These are phyloP conservation scores for Thyridium curvatum DNA, from an alignment of 2,329 filamentous ascomycete genomes.

Conservation along the genomic window DNA sequence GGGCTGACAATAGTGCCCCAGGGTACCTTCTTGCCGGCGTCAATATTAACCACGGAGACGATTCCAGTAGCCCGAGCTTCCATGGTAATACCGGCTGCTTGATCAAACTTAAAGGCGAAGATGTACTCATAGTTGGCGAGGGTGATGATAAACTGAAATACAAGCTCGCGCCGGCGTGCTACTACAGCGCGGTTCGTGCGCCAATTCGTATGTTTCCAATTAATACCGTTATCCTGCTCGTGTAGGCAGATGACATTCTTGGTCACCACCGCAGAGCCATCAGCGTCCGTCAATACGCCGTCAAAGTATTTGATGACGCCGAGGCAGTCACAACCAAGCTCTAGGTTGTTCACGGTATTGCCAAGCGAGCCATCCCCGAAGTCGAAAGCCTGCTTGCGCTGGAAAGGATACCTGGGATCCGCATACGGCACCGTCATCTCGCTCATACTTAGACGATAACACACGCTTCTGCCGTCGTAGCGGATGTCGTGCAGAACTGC, in stretches of 20 bases:
- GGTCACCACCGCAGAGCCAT: slow-evolving; percentile 45
- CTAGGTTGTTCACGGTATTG: slow-evolving; percentile 58
- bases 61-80: slow-evolving; percentile 28
- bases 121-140: slow-evolving; percentile 48
- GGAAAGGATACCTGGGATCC: slow-evolving; percentile 56
- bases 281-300: slow-evolving; percentile 63
- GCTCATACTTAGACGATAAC: slow-evolving; percentile 65
- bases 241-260: slow-evolving; percentile 1
- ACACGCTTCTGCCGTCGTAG: slow-evolving; percentile 61
- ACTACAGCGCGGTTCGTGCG: slow-evolving; percentile 47
- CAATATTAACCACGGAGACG: slow-evolving; percentile 51
- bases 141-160: slow-evolving; percentile 62
- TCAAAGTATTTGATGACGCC: slow-evolving; percentile 66
- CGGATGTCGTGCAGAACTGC: slow-evolving; percentile 47
- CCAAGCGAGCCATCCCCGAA: slow-evolving; percentile 58
- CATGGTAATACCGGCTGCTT: slow-evolving; percentile 38
- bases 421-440: slow-evolving; percentile 73
- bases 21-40: slow-evolving; percentile 6
- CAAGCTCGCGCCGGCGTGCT: slow-evolving; percentile 62
- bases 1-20: slow-evolving; percentile 45
- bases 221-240: slow-evolving; percentile 1
- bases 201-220: slow-evolving; percentile 30
- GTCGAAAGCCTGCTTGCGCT: slow-evolving; percentile 57
- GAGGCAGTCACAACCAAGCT: slow-evolving; percentile 62
- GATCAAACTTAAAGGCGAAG: slow-evolving; percentile 39